Base-by-base conservation (phyloP, 2,329 filamentous ascomycete species). In the Fusarium mundagurra region DNA sequence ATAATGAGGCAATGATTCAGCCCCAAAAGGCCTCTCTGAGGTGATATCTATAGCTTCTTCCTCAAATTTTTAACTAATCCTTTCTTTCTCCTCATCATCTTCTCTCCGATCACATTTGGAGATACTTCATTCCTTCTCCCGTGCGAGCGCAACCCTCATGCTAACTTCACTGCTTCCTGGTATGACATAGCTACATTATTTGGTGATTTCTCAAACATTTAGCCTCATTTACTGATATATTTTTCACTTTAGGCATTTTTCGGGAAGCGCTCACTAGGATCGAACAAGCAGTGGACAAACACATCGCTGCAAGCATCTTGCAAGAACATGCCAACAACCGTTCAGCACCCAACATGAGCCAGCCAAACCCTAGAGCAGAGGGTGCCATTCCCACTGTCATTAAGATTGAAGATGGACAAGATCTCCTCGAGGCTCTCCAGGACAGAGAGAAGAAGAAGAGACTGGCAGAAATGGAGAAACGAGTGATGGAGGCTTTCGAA, bases 281-380 rank as follows among this genome's bases (percentile, higher is more conserved):
- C 39, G 9, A 41, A 16, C 39, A 36, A 36, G 17, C 18, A 36
- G 34, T 9, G 17, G 34, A n/a, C n/a, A n/a, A n/a, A n/a, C n/a
- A n/a, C n/a, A n/a, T n/a, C n/a, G n/a, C n/a, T n/a, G n/a, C 41
- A 11, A 17, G 41, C 14, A n/a, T 17, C 41, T 5, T n/a, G 8
- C 6, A 43, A 11, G 41, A 24, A 6, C 0, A 7, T n/a, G 22
- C 9, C 3, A 43, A 43, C 9, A 24, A 6, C 1, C 22, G 11
- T 11, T 11, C 9, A n/a, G 3, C 41, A 24, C 41, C n/a, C 22
- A n/a, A 17, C 14, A 43, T 24, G 41, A 43, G 14, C 41, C 22
- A 43, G 41, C 41, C 22, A 43, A 24, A 11, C 41, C 14, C 22
- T 9, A 43, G 41, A 43, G 41, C 14, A 24, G 41, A 43, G 22